phyloP scores from a whole-genome alignment of 139 green algal genomes.

The Tetraselmis striata region DNA sequence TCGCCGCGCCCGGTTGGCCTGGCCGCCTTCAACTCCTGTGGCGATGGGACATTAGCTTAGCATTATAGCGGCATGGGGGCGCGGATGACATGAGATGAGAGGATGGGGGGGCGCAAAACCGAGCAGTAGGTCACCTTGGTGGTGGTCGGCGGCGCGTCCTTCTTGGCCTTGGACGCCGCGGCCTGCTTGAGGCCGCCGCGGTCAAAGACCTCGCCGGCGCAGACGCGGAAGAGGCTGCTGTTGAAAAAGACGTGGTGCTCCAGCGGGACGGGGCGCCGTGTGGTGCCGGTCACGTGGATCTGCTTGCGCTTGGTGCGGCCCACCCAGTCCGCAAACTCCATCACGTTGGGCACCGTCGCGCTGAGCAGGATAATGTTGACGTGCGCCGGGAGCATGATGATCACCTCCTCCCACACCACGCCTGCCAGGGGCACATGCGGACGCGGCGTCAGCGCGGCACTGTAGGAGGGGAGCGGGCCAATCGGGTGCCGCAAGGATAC shows the following conservation, averaged over 20 bases:
- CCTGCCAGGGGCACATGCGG: no score
- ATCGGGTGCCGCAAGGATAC: no score
- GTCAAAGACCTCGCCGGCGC: constrained; percentile 31
- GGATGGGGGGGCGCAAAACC: no score
- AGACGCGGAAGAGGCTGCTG: constrained; percentile 70
- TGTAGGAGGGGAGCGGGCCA: no score
- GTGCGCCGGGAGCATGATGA: constrained; percentile 97
- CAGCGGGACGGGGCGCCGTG: constrained; percentile 83
- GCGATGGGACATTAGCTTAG: no score
- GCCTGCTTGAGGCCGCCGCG: background rate
- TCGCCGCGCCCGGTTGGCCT: constrained; percentile 45
- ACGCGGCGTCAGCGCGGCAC: no score
- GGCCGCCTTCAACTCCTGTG: constrained; percentile 36
- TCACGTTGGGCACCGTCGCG: constrained; percentile 94
- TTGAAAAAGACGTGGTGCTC: constrained; percentile 89
- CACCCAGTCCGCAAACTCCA: constrained; percentile 98
- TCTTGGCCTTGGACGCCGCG: background rate
- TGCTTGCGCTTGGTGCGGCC: constrained; percentile 85
- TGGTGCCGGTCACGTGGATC: constrained; percentile 83
- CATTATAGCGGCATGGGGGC: background rate
- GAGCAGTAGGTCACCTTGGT: background rate
- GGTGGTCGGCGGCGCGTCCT: background rate
- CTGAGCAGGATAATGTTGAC: constrained; percentile 89
- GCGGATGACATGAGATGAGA: background rate
- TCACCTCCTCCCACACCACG: constrained; percentile 82